Conservation (phyloP, 1,139 yeast species). For the Saccharomyces hybrid region DNA sequence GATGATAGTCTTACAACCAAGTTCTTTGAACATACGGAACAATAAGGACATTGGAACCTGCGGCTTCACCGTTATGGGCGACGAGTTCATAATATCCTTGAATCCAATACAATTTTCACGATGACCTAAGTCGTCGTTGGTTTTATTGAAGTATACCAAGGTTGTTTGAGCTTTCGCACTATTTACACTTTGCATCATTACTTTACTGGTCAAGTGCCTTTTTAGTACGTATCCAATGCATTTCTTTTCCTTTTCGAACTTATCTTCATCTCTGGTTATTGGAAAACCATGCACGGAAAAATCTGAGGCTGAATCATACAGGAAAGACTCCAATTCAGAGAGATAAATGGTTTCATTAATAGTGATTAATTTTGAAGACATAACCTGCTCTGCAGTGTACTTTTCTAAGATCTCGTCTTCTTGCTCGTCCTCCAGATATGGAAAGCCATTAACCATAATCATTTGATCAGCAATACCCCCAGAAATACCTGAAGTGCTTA, state of each 20-base stretch:
- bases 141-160: constrained; percentile 17
- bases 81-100: constrained; percentile 42
- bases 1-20: constrained; percentile 73
- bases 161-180: constrained; percentile 12
- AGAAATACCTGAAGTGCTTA: constrained; percentile 60
- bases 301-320: constrained; percentile 21
- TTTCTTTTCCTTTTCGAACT: constrained; percentile 16
- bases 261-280: constrained; percentile 33
- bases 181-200: constrained; percentile 10
- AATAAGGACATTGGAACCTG: constrained; percentile 54
- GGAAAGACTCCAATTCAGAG: constrained; percentile 33
- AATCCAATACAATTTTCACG: constrained; percentile 32
- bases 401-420: too few species aligned
- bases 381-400: constrained; percentile 53
- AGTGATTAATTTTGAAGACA: constrained; percentile 50
- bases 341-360: constrained; percentile 36
- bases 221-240: constrained; percentile 29
- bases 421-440: constrained; percentile 74
- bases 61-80: constrained; percentile 58
- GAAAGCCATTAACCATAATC: constrained; percentile 83
- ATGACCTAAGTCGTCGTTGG: constrained; percentile 10
- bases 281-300: constrained; percentile 52
- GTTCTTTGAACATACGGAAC: constrained; percentile 60
- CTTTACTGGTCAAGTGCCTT: constrained; percentile 17
- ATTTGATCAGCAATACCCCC: constrained; percentile 95